Percentiles rank a stretch among this genome's conserved stretches.
Evolutionary conservation across 371 early-diverging fungal genomes (phyloP).

Genomic region (Syncephalastrum sp.): DNA sequence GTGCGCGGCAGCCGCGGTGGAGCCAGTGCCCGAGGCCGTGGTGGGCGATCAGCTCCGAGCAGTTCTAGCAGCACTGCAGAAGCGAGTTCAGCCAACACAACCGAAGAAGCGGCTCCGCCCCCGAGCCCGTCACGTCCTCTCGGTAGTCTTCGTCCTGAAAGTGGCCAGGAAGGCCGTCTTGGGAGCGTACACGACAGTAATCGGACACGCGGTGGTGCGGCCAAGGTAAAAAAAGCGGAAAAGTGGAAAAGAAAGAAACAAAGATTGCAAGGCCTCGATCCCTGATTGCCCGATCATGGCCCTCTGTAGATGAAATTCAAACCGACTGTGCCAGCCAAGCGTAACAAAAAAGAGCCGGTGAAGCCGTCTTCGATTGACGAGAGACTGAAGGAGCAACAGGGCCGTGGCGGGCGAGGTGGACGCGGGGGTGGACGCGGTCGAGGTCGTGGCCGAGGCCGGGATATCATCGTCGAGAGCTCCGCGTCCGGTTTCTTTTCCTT

Average conservation of each 20-base stretch:
- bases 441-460: conserved; percentile 32
- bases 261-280: background rate
- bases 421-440: conserved; percentile 41
- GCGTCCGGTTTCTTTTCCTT: conserved; percentile 72
- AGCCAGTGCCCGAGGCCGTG: conserved; percentile 1
- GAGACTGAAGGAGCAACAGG: conserved; percentile 25
- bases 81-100: conserved; percentile 1
- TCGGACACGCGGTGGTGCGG: conserved; percentile 47
- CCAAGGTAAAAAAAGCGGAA: conserved; percentile 53
- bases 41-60: conserved; percentile 7
- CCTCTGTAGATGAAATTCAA: conserved; percentile 59
- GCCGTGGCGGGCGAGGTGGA: conserved; percentile 30
- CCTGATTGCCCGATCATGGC: background rate
- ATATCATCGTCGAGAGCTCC: conserved; percentile 34
- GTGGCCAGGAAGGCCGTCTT: conserved; percentile 32
- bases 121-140: conserved; percentile 15
- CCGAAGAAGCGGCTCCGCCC: background rate
- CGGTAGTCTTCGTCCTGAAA: conserved; percentile 41
- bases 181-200: conserved; percentile 46
- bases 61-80: conserved; percentile 6
- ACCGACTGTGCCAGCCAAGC: conserved; percentile 60
- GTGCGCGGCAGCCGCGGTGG: conserved; percentile 20
- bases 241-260: background rate
- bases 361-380: conserved; percentile 39
- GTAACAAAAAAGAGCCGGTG: conserved; percentile 63